phyloP scores from a whole-genome alignment of 2,329 filamentous ascomycete species.

The Venturia asperata region DNA sequence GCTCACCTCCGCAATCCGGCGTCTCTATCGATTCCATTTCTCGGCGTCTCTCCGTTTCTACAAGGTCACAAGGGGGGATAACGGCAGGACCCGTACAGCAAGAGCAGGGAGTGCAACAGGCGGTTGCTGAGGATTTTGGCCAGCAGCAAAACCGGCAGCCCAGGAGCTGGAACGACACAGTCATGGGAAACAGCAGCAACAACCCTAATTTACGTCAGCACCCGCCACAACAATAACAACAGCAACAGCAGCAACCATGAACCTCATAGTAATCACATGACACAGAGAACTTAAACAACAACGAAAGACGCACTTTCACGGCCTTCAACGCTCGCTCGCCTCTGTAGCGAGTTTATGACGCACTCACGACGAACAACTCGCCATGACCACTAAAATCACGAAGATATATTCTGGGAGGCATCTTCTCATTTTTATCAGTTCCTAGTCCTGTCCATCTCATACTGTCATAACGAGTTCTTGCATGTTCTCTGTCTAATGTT shows the following conservation, averaged over 20 bases:
- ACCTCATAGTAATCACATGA: neutral
- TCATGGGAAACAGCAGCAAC: conserved; percentile 14
- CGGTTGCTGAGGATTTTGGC: neutral
- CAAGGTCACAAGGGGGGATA: neutral
- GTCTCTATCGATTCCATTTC: neutral
- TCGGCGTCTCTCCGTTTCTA: conserved; percentile 13
- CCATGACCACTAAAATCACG: conserved; percentile 10
- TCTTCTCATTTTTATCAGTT: conserved; percentile 9
- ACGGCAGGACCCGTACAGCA: conserved; percentile 1
- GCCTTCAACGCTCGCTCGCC: neutral
- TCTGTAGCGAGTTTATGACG: neutral
- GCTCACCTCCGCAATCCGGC: conserved; percentile 10
- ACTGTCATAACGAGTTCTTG: conserved; percentile 4
- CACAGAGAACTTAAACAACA: neutral
- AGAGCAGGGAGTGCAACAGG: neutral
- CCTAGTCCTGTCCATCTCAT: conserved; percentile 12
- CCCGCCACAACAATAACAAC: neutral
- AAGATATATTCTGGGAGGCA: neutral
- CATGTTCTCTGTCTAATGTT: neutral
- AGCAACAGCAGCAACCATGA: neutral
- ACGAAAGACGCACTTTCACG: neutral
- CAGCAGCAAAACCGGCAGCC: neutral
- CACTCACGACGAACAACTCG: conserved; percentile 3
- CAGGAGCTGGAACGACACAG: conserved; percentile 17
- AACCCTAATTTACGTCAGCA: conserved; percentile 12